Conservation (phyloP, 305 asterid species). For the Solanum hybrid region DNA sequence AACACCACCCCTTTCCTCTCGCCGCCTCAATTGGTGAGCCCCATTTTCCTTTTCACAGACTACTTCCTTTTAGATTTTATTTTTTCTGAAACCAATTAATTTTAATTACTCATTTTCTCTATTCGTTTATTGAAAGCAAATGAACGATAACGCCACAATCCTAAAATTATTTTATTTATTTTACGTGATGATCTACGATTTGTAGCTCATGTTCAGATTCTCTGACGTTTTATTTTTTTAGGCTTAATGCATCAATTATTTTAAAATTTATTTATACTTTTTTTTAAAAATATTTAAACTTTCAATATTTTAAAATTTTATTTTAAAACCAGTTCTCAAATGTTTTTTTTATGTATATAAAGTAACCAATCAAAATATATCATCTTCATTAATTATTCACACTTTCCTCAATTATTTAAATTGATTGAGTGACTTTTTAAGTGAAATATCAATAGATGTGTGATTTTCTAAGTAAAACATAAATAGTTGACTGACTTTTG, state of each 20-base stretch:
- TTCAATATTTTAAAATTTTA: not conserved
- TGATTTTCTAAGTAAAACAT: too few species aligned
- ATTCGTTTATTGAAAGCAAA: not conserved
- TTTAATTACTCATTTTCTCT: not conserved
- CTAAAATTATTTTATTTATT: not conserved
- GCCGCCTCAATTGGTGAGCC: not conserved
- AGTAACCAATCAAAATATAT: not conserved
- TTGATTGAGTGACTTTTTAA: too few species aligned
- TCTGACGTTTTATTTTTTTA: not conserved
- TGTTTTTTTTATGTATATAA: not conserved
- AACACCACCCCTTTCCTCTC: not conserved
- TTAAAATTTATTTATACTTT: not conserved
- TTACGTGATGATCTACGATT: not conserved
- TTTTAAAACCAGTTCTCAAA: not conserved
- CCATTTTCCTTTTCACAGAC: not conserved
- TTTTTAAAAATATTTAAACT: too few species aligned
- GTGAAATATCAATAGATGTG: too few species aligned
- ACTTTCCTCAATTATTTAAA: not conserved
- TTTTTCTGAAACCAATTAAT: not conserved
- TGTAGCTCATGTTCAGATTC: not conserved
- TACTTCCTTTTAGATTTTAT: not conserved
- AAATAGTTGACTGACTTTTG: too few species aligned
- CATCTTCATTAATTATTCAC: not conserved
- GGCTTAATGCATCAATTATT: not conserved
- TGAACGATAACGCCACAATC: not conserved